phyloP scores from a whole-genome alignment of 1,139 yeast species.

The Hansenula lynferdii region DNA sequence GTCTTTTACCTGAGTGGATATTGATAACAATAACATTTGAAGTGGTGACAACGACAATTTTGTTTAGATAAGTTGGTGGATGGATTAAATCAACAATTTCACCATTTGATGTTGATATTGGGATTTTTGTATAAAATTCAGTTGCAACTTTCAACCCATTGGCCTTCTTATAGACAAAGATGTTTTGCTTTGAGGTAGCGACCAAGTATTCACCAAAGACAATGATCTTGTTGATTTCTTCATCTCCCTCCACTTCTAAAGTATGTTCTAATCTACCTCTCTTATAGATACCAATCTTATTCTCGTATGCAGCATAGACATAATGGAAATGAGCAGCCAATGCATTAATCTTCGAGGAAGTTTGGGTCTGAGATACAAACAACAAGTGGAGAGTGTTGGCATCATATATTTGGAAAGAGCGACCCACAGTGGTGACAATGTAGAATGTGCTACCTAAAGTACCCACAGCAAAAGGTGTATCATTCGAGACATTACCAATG shows the following conservation, averaged over 20 bases:
- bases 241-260: conserved; percentile 29
- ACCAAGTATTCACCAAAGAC: conserved; percentile 81
- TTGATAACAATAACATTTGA: conserved; percentile 58
- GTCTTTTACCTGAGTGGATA: conserved; percentile 69
- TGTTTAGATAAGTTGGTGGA: conserved; percentile 90
- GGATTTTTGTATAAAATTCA: conserved; percentile 62
- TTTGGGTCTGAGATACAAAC: conserved; percentile 81
- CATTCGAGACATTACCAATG: conserved; percentile 71
- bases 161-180: conserved; percentile 62
- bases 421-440: conserved; percentile 86
- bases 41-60: conserved; percentile 73
- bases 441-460: conserved; percentile 85
- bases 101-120: conserved; percentile 58
- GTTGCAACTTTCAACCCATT: conserved; percentile 46
- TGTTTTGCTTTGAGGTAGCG: conserved; percentile 48
- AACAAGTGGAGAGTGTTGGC: conserved; percentile 81
- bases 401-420: conserved; percentile 89
- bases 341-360: conserved; percentile 63
- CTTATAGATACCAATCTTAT: conserved; percentile 69
- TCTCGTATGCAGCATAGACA: conserved; percentile 75
- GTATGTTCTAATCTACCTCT: conserved; percentile 74
- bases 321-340: conserved; percentile 80
- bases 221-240: conserved; percentile 43
- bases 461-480: conserved; percentile 82
- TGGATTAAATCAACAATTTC: conserved; percentile 67